Conservation (phyloP, 176 grass and related monocot species). For the Triticum dicoccoides region DNA sequence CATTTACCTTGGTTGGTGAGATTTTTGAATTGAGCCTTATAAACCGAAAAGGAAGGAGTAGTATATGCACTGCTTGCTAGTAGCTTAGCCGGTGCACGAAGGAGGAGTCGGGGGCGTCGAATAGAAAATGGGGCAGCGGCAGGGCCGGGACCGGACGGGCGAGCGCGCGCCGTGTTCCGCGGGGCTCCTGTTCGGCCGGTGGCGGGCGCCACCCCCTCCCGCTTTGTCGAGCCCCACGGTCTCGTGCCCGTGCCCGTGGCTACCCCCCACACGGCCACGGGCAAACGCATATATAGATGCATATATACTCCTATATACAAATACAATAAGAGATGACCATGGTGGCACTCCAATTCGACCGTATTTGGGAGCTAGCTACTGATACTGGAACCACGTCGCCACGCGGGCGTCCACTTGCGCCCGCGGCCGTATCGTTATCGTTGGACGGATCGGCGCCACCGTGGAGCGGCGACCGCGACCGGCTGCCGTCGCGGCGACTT, state of each 20-base stretch:
- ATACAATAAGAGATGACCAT: neutral
- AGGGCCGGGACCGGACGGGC: neutral
- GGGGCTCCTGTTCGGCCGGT: slow-evolving; percentile 10
- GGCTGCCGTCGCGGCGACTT: neutral
- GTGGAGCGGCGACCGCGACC: neutral
- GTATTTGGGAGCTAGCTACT: neutral
- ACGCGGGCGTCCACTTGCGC: slow-evolving; percentile 1
- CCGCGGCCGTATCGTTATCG: slow-evolving; percentile 8
- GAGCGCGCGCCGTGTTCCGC: slow-evolving; percentile 26
- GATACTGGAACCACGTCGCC: neutral
- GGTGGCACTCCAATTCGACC: neutral
- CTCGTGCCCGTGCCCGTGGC: neutral
- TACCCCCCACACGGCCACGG: neutral
- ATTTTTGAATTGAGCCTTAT: too few relatives aligned
- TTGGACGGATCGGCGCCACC: neutral
- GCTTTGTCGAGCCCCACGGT: slow-evolving; percentile 32
- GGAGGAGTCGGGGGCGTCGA: too few relatives aligned
- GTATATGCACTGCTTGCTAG: too few relatives aligned
- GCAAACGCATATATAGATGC: neutral
- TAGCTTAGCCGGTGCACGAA: too few relatives aligned
- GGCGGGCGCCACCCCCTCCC: neutral
- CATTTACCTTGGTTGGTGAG: too few relatives aligned
- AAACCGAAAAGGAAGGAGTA: too few relatives aligned
- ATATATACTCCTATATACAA: neutral
- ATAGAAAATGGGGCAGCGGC: neutral